These are phyloP conservation scores for Cicer chorassanicum DNA, from an alignment of 306 rosid species.

Conservation along the genomic window DNA sequence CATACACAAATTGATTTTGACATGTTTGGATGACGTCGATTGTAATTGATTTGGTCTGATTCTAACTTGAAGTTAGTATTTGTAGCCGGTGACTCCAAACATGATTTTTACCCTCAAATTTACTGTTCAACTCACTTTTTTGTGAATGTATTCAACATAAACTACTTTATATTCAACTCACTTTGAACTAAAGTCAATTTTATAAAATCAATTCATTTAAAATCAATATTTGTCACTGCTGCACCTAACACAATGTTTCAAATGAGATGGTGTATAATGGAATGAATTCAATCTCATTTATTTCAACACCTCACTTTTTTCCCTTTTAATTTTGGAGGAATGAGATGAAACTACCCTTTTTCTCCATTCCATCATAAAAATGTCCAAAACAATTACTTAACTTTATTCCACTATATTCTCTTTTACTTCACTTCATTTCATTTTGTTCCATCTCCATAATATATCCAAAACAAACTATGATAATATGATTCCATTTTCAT, in stretches of 20 bases:
- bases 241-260: no score
- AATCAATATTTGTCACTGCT: no score
- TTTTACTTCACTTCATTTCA: background rate
- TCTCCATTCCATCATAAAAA: background rate
- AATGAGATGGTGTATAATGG: background rate
- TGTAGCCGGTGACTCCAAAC: no score
- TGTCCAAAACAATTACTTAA: background rate
- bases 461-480: background rate
- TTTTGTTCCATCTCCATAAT: background rate
- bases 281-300: background rate
- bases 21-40: no score
- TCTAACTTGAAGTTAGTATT: no score
- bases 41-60: no score
- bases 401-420: background rate
- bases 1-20: background rate
- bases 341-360: background rate
- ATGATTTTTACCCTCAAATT: no score
- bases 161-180: no score
- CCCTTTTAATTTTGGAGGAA: background rate
- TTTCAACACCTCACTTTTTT: background rate
- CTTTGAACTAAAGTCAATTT: no score
- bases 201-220: no score
- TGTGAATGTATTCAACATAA: no score
- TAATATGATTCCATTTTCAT: background rate
- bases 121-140: no score